Base-by-base conservation (phyloP, 495 filamentous ascomycete species). In the Parathielavia hyrcaniae region DNA sequence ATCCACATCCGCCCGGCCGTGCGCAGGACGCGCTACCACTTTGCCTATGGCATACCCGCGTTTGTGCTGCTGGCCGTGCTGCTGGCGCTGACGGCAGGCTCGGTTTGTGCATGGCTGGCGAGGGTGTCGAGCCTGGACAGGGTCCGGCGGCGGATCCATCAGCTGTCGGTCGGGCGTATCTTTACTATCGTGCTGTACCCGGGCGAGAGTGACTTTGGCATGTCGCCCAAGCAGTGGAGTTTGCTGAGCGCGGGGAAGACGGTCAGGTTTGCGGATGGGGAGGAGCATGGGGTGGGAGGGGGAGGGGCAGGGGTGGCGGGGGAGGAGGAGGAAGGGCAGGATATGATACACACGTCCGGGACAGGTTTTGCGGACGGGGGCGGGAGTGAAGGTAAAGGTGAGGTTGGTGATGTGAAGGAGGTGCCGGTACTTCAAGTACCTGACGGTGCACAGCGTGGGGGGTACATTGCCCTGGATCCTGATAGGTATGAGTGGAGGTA, bases 21-120 rank as follows among this genome's bases (percentile, higher is more conserved):
- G 5, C 40, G 58, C 6, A 53, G 52, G 11, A 66, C 73, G 19
- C 61, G 57, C 36, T 77, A 74, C 50, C 66, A 64, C 23, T 59
- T 58, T 1, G 41, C 58, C 1, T 77, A 64, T 55, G 74, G 66
- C 0, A 66, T 75, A 26, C 73, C 73, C 2, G 75, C 71, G 1
- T 47, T 67, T 22, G 38, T 71, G 13, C 17, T 67, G n/a, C 16
- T 59, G 38, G 51, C 59, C 14, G 50, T 47, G 12, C 12, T 58
- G 26, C n/a, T 53, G 1, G 46, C 60, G 0, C 41, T 69, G 0
- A 20, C 59, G 38, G 53, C 58, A 0, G n/a, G 56, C 35, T 23
- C 64, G 17, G 34, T 66, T 17, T 16, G 8, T 7, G 36, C 34
- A 0, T 38, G n/a, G 34, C 11, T 14, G 46, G 57, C 2, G 41